phyloP scores from a whole-genome alignment of 2,329 filamentous ascomycete species.

The Chrysoporthe puriensis region DNA sequence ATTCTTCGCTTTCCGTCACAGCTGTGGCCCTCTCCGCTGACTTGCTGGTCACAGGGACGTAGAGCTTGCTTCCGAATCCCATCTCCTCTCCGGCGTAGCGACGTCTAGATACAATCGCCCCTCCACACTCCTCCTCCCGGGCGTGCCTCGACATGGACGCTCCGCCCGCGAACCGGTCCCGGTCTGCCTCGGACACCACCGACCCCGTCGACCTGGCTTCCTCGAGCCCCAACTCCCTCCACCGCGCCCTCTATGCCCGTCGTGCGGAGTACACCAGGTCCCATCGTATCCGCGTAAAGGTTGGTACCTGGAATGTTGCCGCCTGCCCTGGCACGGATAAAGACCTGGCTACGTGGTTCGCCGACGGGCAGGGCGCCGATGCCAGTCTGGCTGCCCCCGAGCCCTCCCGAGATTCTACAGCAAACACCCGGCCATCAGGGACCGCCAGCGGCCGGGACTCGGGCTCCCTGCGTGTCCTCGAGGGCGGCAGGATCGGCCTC shows the following conservation, averaged over 20 bases:
- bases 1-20: background rate
- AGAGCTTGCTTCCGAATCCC: background rate
- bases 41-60: background rate
- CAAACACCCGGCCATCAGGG: constrained; percentile 35
- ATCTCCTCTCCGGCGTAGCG: background rate
- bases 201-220: constrained; percentile 32
- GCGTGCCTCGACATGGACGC: background rate
- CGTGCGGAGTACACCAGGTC: constrained; percentile 78
- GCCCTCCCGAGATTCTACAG: constrained; percentile 44
- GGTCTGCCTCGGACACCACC: constrained; percentile 21
- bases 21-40: background rate
- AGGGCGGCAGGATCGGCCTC: constrained; percentile 75
- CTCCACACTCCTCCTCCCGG: background rate
- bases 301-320: constrained; percentile 96
- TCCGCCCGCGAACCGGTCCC: constrained; percentile 3
- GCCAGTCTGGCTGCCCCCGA: constrained; percentile 62
- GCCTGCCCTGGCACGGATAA: constrained; percentile 82
- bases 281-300: constrained; percentile 78
- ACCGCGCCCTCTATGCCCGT: constrained; percentile 70
- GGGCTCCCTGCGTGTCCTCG: constrained; percentile 50
- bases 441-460: constrained; percentile 36
- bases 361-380: constrained; percentile 73
- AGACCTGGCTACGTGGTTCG: constrained; percentile 88
- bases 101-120: background rate
- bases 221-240: constrained; percentile 61